Evolutionary conservation across 768 basidiomycete genomes (phyloP), one percentile per base, ranked within the genome.

Genomic region (Mrakia blollopis): DNA sequence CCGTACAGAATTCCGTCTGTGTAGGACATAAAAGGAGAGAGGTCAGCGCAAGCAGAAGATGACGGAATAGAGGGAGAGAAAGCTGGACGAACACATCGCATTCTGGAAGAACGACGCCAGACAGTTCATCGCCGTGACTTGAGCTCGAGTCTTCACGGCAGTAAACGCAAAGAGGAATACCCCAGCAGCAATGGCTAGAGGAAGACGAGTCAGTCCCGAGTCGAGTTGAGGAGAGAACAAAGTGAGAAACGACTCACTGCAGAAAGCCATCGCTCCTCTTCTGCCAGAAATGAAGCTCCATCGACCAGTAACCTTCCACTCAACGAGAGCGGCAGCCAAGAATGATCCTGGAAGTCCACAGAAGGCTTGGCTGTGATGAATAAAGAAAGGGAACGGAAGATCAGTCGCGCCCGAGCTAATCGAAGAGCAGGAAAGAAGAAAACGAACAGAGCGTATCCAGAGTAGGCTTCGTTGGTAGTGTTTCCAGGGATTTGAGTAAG

Each of bases 141-240:
- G 83, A 10, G 83, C 82, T 23, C 82, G 78, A 39, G 83, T 85
- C 52, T 76, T 85, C 77, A 86, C 87, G 44, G 86, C 87, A 60
- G 87, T 88, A 82, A 87, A 88, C 62, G 87, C 82, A 81, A 87
- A 87, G 78, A 88, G 81, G 80, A 88, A 88, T 52, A 88, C 76
- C 11, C 84, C 85, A 0, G 86, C 87, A 44, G 88, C 79, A 21
- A 83, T 79, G 0, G 87, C 57, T 57, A 28, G 18, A 10, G 13
- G 25, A 57, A 0, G 57, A 10, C 0, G 9, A 23, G 10, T 57
- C 57, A 28, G 57, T 52, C 50, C 5, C 50, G 16, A 1, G 0
- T 25, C 23, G 57, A 57, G 28, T 1, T 2, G 57, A n/a, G 14
- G 25, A 3, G 6, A 8, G 28, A 57, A n/a, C 25, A 25, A 28